Conservation (phyloP, 2,329 filamentous ascomycete genomes). For the Catunica adiposa region DNA sequence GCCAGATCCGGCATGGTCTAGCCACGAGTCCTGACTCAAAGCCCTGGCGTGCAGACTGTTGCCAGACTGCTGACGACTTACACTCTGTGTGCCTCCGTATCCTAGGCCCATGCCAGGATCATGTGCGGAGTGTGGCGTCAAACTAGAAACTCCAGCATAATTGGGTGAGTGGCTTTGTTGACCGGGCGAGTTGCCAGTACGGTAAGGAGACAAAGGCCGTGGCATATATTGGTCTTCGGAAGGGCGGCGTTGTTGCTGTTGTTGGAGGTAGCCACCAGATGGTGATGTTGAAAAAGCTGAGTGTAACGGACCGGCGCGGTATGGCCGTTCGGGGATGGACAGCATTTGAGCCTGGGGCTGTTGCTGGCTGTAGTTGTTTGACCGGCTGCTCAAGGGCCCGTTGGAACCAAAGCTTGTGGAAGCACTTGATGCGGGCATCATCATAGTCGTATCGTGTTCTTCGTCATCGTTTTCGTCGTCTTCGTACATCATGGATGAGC, state of each 20-base stretch:
- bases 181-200: slow-evolving; percentile 31
- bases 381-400: not conserved
- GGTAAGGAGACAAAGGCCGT: slow-evolving; percentile 51
- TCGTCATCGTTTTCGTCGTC: slow-evolving; percentile 24
- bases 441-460: not conserved
- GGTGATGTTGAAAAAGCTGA: slow-evolving; percentile 15
- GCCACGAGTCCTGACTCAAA: slow-evolving; percentile 68
- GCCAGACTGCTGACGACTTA: slow-evolving; percentile 7
- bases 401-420: slow-evolving; percentile 6
- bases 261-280: slow-evolving; percentile 19
- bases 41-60: slow-evolving; percentile 32
- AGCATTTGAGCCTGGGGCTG: slow-evolving; percentile 4
- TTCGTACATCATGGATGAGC: slow-evolving; percentile 19
- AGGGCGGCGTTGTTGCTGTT: slow-evolving; percentile 21
- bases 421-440: slow-evolving; percentile 3
- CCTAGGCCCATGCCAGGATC: slow-evolving; percentile 15
- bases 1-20: slow-evolving; percentile 84
- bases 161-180: slow-evolving; percentile 19
- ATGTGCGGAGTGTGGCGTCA: slow-evolving; percentile 14
- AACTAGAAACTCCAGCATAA: slow-evolving; percentile 18
- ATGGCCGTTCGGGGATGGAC: slow-evolving; percentile 6
- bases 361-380: not conserved
- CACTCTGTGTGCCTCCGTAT: not conserved
- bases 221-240: slow-evolving; percentile 48
- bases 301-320: slow-evolving; percentile 9